Base-by-base conservation (phyloP, 2,329 filamentous ascomycete genomes). In the Alternaria metachromatica region DNA sequence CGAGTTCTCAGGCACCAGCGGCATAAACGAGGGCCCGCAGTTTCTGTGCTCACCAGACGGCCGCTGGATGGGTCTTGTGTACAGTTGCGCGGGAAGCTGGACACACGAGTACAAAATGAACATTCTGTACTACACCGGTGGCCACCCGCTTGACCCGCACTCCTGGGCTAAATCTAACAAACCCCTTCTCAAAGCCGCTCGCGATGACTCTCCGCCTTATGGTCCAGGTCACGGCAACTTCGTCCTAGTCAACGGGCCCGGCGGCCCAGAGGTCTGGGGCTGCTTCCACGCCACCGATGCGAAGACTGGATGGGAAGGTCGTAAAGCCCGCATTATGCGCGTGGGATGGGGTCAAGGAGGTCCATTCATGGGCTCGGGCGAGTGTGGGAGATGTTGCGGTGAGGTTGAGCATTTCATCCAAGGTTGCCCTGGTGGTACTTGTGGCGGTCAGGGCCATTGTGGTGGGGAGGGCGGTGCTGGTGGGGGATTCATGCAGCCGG, bases 41-140 rank as follows among this genome's bases (percentile, higher is more conserved):
- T 76, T 76, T 26, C 64, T 83, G 2, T 72, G 68, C 50, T 73
- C 72, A 2, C 80, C 78, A 1, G 76, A 82, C 56, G 74, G 73
- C 0, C 61, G 70, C 2, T 84, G 82, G 82, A 71, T 67, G 13
- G 83, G 83, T 2, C 66, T 84, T n/a, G 82, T 79, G n/a, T 84
- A 83, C 62, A 81, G 78, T 6, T 84, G 82, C 64, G 81, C 81
- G 0, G 83, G 82, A 2, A 79, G 74, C 63, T 84, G 83, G 83
- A 84, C 83, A 1, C 78, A 79, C 50, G 79, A 84, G 60, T 84
- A 84, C 72, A 84, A 84, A 66, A 83, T 84, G 80, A 80, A 80
- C n/a, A 77, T 81, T 0, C 69, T 84, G 21, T 74, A 80, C 44
- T 83, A 78, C 60, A 69, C 74, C 0, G 82, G 81, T 13, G 80